Percentiles rank a stretch among this genome's conserved stretches.
Conservation (phyloP, 805 yeast species). For the Saturnispora halmiae region DNA sequence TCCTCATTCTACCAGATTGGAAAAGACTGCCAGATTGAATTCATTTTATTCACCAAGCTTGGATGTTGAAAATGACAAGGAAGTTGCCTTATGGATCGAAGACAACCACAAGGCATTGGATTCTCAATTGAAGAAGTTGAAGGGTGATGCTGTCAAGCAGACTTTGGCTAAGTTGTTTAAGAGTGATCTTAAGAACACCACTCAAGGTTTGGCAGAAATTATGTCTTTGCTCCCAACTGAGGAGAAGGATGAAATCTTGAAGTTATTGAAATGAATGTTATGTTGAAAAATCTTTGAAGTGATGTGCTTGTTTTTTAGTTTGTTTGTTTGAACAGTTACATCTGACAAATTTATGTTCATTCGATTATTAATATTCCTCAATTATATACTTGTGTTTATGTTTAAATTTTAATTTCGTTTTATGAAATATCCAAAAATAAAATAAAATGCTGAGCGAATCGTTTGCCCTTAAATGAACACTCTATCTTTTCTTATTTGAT, state of each 20-base stretch:
- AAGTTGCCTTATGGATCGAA: slow-evolving; percentile 80
- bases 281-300: neutral
- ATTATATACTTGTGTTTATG: neutral
- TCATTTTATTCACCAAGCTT: slow-evolving; percentile 74
- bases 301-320: slow-evolving; percentile 2
- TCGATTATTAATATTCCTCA: neutral
- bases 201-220: slow-evolving; percentile 48
- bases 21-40: slow-evolving; percentile 77
- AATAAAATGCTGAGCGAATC: slow-evolving; percentile 6
- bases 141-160: slow-evolving; percentile 57
- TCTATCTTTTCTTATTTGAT: neutral
- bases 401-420: slow-evolving; percentile 6
- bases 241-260: slow-evolving; percentile 39
- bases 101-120: slow-evolving; percentile 60
- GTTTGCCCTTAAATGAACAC: neutral
- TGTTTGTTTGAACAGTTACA: slow-evolving; percentile 13
- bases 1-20: slow-evolving; percentile 56
- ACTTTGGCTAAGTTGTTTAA: slow-evolving; percentile 52
- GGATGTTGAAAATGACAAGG: slow-evolving; percentile 63
- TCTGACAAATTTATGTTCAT: neutral
- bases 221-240: slow-evolving; percentile 43
- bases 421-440: neutral
- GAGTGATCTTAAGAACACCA: slow-evolving; percentile 42
- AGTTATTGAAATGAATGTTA: slow-evolving; percentile 20
- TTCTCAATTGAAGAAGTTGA: slow-evolving; percentile 50